These are phyloP conservation scores for Paracorniculantispora psalliotae DNA, from an alignment of 2,329 filamentous ascomycete genomes.

Conservation along the genomic window DNA sequence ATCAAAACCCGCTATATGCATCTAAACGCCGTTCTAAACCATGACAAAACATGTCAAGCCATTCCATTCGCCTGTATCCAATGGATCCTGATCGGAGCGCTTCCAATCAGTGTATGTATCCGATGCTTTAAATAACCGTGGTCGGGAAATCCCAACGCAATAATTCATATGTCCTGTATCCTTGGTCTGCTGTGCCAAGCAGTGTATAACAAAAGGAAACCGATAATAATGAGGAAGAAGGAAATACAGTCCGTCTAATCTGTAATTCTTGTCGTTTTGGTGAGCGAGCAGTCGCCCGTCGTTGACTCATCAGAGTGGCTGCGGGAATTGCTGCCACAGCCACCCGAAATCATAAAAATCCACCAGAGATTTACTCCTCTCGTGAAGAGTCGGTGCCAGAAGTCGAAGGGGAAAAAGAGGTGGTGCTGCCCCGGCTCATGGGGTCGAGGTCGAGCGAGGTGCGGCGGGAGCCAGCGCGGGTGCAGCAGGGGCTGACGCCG, in stretches of 20 bases:
- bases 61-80: not conserved
- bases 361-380: not conserved
- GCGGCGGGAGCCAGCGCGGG: slow-evolving; percentile 29
- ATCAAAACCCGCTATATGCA: not conserved
- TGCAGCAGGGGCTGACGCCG: slow-evolving; percentile 42
- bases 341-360: not conserved
- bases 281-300: not conserved
- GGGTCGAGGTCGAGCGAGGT: slow-evolving; percentile 19
- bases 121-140: not conserved
- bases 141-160: not conserved
- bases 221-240: not conserved
- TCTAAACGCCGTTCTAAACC: not conserved
- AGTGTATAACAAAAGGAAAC: not conserved
- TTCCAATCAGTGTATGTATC: slow-evolving; percentile 7
- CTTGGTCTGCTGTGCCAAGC: not conserved
- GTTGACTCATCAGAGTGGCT: not conserved
- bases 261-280: not conserved
- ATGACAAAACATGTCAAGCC: not conserved
- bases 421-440: slow-evolving; percentile 22
- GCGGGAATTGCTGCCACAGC: not conserved
- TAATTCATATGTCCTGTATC: not conserved
- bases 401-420: slow-evolving; percentile 12
- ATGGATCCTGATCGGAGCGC: slow-evolving; percentile 7
- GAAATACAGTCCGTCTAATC: not conserved
- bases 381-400: slow-evolving; percentile 15